Evolutionary conservation across 2,329 filamentous ascomycete genomes (phyloP).

Genomic region (Fusarium brachygibbosum): DNA sequence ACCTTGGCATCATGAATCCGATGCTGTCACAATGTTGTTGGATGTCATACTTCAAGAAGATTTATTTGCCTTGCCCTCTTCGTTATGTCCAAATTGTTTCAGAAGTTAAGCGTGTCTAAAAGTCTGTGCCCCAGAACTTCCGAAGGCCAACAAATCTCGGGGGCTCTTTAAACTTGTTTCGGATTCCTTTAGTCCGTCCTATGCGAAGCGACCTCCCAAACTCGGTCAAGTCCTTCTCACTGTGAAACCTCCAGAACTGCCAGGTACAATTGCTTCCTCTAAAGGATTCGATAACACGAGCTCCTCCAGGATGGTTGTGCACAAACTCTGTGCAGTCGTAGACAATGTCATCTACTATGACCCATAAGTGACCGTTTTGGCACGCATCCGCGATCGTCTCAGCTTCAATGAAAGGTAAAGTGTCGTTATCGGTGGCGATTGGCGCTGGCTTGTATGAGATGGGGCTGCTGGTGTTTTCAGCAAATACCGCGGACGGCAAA

Average conservation of each 20-base stretch:
- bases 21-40: background rate
- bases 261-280: slow-evolving; percentile 15
- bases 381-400: background rate
- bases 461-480: background rate
- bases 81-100: background rate
- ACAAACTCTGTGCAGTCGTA: slow-evolving; percentile 2
- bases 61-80: background rate
- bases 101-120: background rate
- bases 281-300: slow-evolving; percentile 1
- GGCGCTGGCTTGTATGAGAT: background rate
- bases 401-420: background rate
- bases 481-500: background rate
- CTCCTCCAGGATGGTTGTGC: background rate
- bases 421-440: background rate
- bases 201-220: slow-evolving; percentile 18
- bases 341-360: background rate
- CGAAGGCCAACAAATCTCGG: background rate
- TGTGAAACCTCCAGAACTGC: slow-evolving; percentile 33
- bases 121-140: background rate
- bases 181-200: slow-evolving; percentile 5
- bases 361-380: background rate
- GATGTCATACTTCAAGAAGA: background rate
- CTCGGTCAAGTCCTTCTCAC: slow-evolving; percentile 4
- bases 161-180: background rate
- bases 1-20: too few relatives aligned